Percentiles rank a stretch among this genome's conserved stretches.
Conservation (phyloP, 2,329 filamentous ascomycete genomes). For the Penicillium sp. region DNA sequence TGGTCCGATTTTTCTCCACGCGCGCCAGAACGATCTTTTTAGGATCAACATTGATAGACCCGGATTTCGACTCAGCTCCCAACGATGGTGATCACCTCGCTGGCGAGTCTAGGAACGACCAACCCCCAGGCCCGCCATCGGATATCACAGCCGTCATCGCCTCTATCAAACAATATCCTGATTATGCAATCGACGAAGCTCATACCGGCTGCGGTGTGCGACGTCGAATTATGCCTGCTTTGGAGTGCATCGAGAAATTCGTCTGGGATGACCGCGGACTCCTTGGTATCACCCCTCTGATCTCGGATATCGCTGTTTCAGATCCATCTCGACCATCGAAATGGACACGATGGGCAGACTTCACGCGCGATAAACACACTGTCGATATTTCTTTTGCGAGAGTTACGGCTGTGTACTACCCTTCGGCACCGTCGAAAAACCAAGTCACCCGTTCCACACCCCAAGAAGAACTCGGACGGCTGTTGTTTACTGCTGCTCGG, state of each 20-base stretch:
- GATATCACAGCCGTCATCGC: constrained; percentile 36
- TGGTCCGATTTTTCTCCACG: constrained; percentile 42
- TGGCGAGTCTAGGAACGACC: constrained; percentile 1
- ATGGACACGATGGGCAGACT: constrained; percentile 23
- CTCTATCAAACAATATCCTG: constrained; percentile 41
- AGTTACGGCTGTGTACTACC: constrained; percentile 21
- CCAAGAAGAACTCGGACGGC: constrained; percentile 31
- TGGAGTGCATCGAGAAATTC: constrained; percentile 41
- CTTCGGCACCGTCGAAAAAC: constrained; percentile 10
- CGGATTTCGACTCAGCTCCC: constrained; percentile 25
- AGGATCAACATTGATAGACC: constrained; percentile 40
- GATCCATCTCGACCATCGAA: background rate
- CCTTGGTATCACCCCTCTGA: constrained; percentile 25
- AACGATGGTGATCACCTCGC: constrained; percentile 13
- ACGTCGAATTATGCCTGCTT: constrained; percentile 38
- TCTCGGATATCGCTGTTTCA: constrained; percentile 10
- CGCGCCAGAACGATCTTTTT: constrained; percentile 43
- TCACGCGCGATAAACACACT: constrained; percentile 15
- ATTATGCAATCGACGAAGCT: constrained; percentile 43
- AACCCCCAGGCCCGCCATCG: constrained; percentile 17
- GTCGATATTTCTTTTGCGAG: constrained; percentile 28
- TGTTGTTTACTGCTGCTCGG: constrained; percentile 37
- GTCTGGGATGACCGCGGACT: constrained; percentile 32
- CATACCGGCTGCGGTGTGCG: constrained; percentile 44
- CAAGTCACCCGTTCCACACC: constrained; percentile 11